Base-by-base conservation (phyloP, 371 early-diverging fungal species). In the Mortierella sp. region DNA sequence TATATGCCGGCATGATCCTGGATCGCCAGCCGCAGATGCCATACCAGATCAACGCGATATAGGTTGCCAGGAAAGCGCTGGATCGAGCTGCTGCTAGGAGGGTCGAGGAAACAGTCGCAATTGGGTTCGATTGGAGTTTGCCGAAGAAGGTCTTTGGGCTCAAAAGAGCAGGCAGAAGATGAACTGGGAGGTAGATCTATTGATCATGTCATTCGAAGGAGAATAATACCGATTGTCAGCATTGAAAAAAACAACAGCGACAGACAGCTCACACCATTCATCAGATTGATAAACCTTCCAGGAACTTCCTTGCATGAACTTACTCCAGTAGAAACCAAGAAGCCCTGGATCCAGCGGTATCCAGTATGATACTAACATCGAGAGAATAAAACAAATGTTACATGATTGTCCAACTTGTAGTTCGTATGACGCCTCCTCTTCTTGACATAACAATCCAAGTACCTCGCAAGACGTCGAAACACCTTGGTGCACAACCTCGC, bases 111-210 rank as follows among this genome's bases (percentile, higher is more conserved):
- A 83, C 31, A 2, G 79, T 79, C 1, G 48, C 51, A 0, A 76
- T 19, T 0, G 84, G 85, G 53, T 82, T 67, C 10, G 72, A 53
- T 13, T 80, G 30, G 3, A 88, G 66, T 16, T 70, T 72, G 19
- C 68, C 49, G 16, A 70, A 39, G 55, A 76, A 76, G 18, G 67
- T 65, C 31, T 83, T 83, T 42, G 82, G 82, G 58, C 87, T 87
- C 38, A 90, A 52, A 0, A 90, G 53, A 27, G 85, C 84, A 18
- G 88, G 88, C 23, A 83, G 56, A n/a, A 86, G 52, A 65, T 90
- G 89, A 6, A 89, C 87, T 23, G 87, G 82, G 16, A 89, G 67
- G 58, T 90, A 89, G 28, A 87, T 79, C 86, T 86, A 71, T 61
- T 9, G 47, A 13, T 28, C 30, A 5, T 10, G 41, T n/a, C n/a